Percentiles rank a stretch among this genome's conserved stretches.
These are phyloP conservation scores for Mytilinidion resinicola DNA, from an alignment of 495 filamentous ascomycete genomes.

Conservation along the genomic window DNA sequence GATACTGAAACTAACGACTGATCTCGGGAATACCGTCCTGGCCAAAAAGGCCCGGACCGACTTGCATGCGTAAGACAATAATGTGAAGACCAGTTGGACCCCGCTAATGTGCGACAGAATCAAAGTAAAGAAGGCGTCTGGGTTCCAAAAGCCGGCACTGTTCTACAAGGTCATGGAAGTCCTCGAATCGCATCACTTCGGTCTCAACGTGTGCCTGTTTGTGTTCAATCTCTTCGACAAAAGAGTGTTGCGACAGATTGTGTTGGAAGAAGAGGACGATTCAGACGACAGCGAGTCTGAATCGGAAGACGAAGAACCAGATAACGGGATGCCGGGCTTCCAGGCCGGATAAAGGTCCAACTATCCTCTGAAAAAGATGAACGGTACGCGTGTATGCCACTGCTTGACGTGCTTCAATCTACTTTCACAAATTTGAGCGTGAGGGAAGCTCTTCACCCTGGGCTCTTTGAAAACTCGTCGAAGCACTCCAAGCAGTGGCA, in stretches of 20 bases:
- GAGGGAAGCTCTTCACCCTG: no score
- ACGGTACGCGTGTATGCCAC: no score
- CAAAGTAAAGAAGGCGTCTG: slow-evolving; percentile 58
- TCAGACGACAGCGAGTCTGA: slow-evolving; percentile 18
- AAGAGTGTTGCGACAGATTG: slow-evolving; percentile 72
- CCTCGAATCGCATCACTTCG: slow-evolving; percentile 86
- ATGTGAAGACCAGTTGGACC: background rate
- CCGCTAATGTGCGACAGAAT: slow-evolving; percentile 40
- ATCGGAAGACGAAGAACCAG: slow-evolving; percentile 6
- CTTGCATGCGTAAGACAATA: slow-evolving; percentile 47
- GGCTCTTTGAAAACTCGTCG: no score
- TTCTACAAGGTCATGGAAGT: slow-evolving; percentile 79
- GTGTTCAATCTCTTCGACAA: slow-evolving; percentile 92
- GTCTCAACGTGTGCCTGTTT: slow-evolving; percentile 75
- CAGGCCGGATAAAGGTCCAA: no score
- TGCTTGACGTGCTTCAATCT: no score
- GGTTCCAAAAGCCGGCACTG: slow-evolving; percentile 67
- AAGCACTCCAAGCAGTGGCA: no score
- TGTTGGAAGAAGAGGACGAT: slow-evolving; percentile 56
- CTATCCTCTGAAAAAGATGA: background rate
- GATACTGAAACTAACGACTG: slow-evolving; percentile 71
- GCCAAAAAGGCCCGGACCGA: slow-evolving; percentile 70
- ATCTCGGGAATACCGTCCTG: slow-evolving; percentile 83
- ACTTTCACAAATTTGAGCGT: no score
- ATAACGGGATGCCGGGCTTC: no score